Base-by-base conservation (phyloP, 441 rosid genomes). In the Codiaeum variegatum region DNA sequence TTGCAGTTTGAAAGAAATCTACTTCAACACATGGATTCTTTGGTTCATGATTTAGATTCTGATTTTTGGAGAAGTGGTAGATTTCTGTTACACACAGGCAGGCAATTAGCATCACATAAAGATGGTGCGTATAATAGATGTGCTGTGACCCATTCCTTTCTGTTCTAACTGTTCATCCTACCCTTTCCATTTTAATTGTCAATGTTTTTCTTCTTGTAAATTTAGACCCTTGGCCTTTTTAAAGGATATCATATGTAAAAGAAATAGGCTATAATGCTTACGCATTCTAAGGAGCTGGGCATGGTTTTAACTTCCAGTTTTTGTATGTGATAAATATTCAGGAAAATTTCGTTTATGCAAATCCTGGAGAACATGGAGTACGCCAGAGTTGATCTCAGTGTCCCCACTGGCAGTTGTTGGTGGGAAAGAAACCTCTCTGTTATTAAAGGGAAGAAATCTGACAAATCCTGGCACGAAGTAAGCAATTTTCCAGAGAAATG, bases 371-470 rank as follows among this genome's bases (percentile, higher is more conserved):
- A 81, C 87, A n/a, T 87, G 90, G 89, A 87, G 79, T 81, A 85
- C 91, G 38, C 97, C 97, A 6, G 91, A 91, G 84, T 85, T 93
- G 82, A 85, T 90, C 71, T 90, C 84, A 9, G 93, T 93, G 28
- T 88, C 91, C 55, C 98, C 97, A 6, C 73, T 91, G 78, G 98
- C 98, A 62, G 85, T 91, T 69, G 93, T 88, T 62, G 85, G 85
- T 63, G 94, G 95, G 67, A 83, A 87, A 74, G 89, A 86, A 75
- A 81, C 88, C 66, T 85, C 88, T 73, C 84, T 93, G 67, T 70
- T 79, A 49, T 79, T 93, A 66, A 85, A 84, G 87, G 98, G 98
- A 69, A 86, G 91, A 85, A 88, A 87, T 80, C 82, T 93, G 76
- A 77, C 85, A 63, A 80, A 74, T 72, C 84, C 86, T 28, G 90